These are phyloP conservation scores for Eucalyptus sp. DNA, from an alignment of 345 rosid genomes.

Conservation along the genomic window DNA sequence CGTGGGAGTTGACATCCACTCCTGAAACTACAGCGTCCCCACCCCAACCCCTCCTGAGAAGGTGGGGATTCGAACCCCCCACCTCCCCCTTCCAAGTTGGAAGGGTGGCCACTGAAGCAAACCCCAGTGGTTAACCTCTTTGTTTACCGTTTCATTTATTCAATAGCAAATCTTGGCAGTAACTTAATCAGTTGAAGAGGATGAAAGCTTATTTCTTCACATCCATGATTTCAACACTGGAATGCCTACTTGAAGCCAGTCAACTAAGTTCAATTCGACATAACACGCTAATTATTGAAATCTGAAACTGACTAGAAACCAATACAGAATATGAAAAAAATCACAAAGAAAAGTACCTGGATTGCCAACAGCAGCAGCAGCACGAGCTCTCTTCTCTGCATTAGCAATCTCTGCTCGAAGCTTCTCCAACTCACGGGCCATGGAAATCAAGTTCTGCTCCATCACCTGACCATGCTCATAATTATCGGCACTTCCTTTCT, in stretches of 20 bases:
- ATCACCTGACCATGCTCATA: constrained; percentile 86
- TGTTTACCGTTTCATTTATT: neutral
- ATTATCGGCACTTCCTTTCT: constrained; percentile 94
- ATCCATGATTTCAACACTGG: neutral
- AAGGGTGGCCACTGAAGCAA: too few relatives aligned
- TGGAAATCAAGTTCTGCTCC: constrained; percentile 86
- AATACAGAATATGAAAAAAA: neutral
- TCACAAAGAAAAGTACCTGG: constrained; percentile 19
- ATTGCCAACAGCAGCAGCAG: constrained; percentile 37
- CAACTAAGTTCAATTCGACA: neutral
- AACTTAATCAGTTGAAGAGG: neutral
- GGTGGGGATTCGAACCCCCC: too few relatives aligned
- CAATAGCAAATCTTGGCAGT: neutral
- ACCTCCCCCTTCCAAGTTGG: too few relatives aligned
- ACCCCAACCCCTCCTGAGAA: too few relatives aligned
- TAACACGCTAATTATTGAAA: neutral
- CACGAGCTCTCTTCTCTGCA: constrained; percentile 66
- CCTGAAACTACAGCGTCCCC: too few relatives aligned
- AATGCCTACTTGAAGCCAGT: neutral
- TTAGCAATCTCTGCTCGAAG: constrained; percentile 90
- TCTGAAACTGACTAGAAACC: neutral
- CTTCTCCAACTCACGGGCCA: constrained; percentile 94
- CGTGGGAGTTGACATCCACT: too few relatives aligned
- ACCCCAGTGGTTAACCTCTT: neutral
- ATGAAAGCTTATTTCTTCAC: neutral